Percentiles rank a stretch among this genome's conserved stretches.
Evolutionary conservation across 768 basidiomycete genomes (phyloP).

Genomic region (Serendipita sp.): DNA sequence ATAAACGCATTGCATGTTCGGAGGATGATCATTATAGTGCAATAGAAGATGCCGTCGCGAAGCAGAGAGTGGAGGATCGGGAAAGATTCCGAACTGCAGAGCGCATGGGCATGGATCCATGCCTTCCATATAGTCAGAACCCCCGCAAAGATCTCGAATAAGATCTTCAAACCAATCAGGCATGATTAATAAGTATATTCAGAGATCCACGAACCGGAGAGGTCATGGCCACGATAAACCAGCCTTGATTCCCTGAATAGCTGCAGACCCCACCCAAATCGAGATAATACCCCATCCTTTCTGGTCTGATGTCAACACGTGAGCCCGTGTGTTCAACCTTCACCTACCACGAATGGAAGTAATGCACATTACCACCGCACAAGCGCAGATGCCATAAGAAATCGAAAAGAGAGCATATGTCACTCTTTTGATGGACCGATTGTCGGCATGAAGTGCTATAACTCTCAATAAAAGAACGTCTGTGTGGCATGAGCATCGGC

Average conservation of each 20-base stretch:
- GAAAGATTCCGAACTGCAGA: not conserved
- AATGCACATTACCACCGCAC: not conserved
- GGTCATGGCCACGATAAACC: not conserved
- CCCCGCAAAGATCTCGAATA: not conserved
- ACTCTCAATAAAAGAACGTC: not conserved
- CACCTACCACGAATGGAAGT: not conserved
- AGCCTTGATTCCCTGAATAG: not conserved
- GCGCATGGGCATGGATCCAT: not conserved
- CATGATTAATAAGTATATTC: not conserved
- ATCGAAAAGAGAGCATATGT: not conserved
- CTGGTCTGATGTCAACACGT: not conserved
- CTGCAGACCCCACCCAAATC: conserved; percentile 1
- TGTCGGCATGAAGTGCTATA: not conserved
- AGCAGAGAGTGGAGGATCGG: not conserved
- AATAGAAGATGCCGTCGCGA: conserved; percentile 3
- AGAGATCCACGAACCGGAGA: not conserved
- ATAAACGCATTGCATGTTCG: not conserved
- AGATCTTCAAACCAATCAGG: not conserved
- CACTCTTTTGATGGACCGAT: not conserved
- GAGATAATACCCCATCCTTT: conserved; percentile 1
- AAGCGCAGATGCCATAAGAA: not conserved
- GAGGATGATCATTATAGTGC: not conserved
- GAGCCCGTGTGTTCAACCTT: not conserved
- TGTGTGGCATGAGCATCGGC: not conserved
- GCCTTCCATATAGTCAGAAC: not conserved